Evolutionary conservation across 352 stramenopile species (phyloP).

Genomic region (Phytophthora constricta): DNA sequence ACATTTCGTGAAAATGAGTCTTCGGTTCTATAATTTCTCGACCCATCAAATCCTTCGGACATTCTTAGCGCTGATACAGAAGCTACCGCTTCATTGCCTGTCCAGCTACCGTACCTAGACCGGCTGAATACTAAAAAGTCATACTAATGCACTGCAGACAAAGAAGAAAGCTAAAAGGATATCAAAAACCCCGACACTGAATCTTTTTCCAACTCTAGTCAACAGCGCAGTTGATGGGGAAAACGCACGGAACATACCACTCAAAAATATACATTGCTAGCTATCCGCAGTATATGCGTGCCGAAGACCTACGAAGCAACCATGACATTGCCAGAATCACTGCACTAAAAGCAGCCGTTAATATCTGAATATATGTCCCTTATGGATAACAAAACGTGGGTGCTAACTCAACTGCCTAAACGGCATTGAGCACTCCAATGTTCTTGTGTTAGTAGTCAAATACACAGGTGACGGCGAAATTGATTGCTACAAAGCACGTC

Average conservation of each 20-base stretch:
- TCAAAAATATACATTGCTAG: constrained; percentile 2
- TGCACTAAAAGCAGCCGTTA: constrained; percentile 3
- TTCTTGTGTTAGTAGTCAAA: too few species aligned
- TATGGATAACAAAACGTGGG: too few species aligned
- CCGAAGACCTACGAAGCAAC: constrained; percentile 14
- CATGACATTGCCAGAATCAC: neutral
- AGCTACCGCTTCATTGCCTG: neutral
- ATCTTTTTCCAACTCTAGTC: neutral
- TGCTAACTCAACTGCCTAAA: too few species aligned
- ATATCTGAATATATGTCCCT: constrained; percentile 7
- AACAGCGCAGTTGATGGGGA: neutral
- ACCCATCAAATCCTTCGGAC: neutral
- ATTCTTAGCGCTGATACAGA: neutral
- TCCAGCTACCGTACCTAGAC: neutral
- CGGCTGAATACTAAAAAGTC: too few species aligned
- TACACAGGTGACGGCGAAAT: neutral
- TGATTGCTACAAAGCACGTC: neutral
- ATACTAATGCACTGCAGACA: too few species aligned
- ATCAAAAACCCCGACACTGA: neutral
- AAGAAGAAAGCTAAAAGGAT: too few species aligned
- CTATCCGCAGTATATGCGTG: constrained; percentile 5
- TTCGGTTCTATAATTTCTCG: constrained; percentile 4
- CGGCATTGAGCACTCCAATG: too few species aligned
- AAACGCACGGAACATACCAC: too few species aligned
- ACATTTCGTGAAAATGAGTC: constrained; percentile 10